Percentiles rank a stretch among this genome's conserved stretches.
Conservation (phyloP, 176 grass and related monocot species). For the Bonia amplexicaulis region DNA sequence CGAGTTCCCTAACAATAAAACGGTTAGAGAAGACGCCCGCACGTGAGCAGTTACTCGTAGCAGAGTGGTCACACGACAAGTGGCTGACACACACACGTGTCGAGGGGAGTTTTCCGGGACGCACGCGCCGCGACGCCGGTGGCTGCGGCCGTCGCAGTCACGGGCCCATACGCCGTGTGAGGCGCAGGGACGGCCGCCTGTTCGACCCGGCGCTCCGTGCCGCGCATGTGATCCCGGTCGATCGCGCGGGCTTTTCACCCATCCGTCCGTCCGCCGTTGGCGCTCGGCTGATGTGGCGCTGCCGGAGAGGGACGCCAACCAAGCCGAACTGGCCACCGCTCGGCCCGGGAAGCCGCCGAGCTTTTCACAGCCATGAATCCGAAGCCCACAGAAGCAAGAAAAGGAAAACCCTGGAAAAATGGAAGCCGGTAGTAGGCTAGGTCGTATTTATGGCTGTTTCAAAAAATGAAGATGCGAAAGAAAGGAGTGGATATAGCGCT, state of each 20-base stretch:
- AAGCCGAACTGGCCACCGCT: neutral
- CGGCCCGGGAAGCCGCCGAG: neutral
- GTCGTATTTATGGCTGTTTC: neutral
- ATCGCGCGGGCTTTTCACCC: neutral
- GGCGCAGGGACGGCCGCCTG: neutral
- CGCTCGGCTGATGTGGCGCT: neutral
- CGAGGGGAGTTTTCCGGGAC: neutral
- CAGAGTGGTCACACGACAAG: neutral
- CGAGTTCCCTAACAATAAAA: too few relatives aligned
- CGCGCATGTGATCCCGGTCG: neutral
- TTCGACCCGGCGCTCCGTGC: neutral
- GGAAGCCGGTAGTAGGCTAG: neutral
- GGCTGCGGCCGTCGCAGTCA: neutral
- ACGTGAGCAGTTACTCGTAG: neutral
- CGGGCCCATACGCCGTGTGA: neutral
- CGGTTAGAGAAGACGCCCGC: too few relatives aligned
- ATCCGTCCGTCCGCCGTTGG: neutral
- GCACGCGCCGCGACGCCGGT: neutral
- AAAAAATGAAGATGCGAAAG: neutral
- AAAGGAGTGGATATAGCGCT: neutral
- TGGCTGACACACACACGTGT: neutral
- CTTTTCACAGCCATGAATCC: constrained; percentile 26
- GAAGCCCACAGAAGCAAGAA: neutral
- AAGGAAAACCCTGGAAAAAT: neutral
- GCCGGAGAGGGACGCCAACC: neutral